Base-by-base conservation (phyloP, 371 early-diverging fungal genomes). In the Catenaria anguillulae region DNA sequence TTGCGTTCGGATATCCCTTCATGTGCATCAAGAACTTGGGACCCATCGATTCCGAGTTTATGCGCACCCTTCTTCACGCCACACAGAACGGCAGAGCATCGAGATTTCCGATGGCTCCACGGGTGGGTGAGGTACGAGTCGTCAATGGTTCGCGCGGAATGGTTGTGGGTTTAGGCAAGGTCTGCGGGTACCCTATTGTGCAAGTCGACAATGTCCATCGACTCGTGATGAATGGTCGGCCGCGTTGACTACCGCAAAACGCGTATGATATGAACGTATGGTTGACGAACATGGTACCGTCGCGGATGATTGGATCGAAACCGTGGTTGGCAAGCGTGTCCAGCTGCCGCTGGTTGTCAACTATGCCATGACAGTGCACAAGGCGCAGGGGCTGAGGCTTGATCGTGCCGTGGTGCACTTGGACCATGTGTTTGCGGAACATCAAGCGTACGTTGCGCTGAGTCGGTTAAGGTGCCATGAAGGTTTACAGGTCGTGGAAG, bases 371-470 rank as follows among this genome's bases (percentile, higher is more conserved):
- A 50, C 52, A 15, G 52, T 50, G 52, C 52, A 50, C 52, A 50
- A 50, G 52, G 15, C 52, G 52, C 52, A 50, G 31, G 52, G 52
- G 29, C 52, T 50, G 12, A 50, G 29, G 31, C 52, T 50, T 17
- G 52, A 50, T 23, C 15, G 29, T 0, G 52, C 52, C 29, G 52
- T 50, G 21, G 26, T 50, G 29, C 15, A 50, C 52, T 31, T 50
- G 4, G 52, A 26, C 52, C 10, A 29, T 1, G 52, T 50, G 17
- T 50, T 50, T 50, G 26, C 29, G 21, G 12, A 8, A 4, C 52
- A 50, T 31, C 52, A 50, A 19, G 29, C 29, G 52, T 50, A 50
- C 29, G 52, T 50, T 8, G 52, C 52, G 52, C 52, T 50, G 29
- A 21, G 21, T 13, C 52, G 52, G 29, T 13, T 50, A 31, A 26